Conservation (phyloP, 2,329 filamentous ascomycete species). For the Scytalidium lignicola region DNA sequence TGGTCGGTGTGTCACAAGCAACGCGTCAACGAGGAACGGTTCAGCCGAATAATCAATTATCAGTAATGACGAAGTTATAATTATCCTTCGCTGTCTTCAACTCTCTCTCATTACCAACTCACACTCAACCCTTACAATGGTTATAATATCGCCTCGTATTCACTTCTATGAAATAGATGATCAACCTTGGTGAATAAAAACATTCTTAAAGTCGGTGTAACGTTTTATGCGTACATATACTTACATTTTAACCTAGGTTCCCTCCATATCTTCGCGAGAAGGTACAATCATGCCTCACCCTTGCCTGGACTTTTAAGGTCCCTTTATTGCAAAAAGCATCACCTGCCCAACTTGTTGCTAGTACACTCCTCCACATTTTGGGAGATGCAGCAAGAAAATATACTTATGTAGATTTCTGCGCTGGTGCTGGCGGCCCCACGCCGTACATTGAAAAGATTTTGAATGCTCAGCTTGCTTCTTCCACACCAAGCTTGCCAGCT, state of each 20-base stretch:
- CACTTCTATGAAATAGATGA: constrained; percentile 66
- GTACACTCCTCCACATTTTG: constrained; percentile 48
- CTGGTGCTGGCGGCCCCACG: constrained; percentile 67
- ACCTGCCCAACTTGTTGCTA: constrained; percentile 56
- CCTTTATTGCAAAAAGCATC: constrained; percentile 52
- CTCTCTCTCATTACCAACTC: no score
- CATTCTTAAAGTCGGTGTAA: constrained; percentile 4
- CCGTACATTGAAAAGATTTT: constrained; percentile 56
- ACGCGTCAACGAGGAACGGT: no score
- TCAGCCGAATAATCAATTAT: no score
- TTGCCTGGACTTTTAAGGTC: constrained; percentile 56
- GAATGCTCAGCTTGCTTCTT: constrained; percentile 39
- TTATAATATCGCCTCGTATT: constrained; percentile 49
- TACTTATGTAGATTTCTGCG: constrained; percentile 71
- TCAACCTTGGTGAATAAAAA: constrained; percentile 50
- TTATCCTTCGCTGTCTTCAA: no score
- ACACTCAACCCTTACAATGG: constrained; percentile 32
- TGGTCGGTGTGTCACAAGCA: no score
- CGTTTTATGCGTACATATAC: constrained; percentile 5
- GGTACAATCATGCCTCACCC: constrained; percentile 60
- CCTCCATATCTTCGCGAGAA: constrained; percentile 59
- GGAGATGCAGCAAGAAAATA: constrained; percentile 43
- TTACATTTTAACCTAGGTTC: constrained; percentile 44
- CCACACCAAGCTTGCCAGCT: constrained; percentile 8
- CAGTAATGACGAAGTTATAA: no score